Evolutionary conservation across 257 asterid genomes (phyloP).

Genomic region (Solanum habrochaites): DNA sequence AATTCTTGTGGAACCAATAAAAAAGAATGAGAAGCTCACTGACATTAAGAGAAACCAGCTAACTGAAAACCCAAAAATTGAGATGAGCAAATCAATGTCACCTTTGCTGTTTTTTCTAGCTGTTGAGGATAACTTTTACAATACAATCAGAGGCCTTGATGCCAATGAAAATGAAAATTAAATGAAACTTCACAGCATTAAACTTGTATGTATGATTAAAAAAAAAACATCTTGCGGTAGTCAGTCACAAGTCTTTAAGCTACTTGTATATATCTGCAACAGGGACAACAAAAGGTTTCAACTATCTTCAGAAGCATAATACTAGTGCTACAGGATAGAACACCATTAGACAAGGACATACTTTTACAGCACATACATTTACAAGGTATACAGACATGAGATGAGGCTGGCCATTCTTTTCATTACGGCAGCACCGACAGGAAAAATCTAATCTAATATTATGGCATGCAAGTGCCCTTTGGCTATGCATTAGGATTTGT

Average conservation of each 20-base stretch:
- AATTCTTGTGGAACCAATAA: neutral
- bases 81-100: neutral
- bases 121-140: neutral
- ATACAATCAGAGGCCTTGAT: neutral
- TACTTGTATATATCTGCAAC: slow-evolving; percentile 7
- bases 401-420: neutral
- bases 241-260: neutral
- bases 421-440: neutral
- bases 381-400: neutral
- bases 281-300: neutral
- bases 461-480: neutral
- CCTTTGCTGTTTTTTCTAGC: neutral
- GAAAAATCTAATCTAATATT: neutral
- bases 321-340: neutral
- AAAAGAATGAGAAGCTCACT: neutral
- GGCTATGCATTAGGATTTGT: slow-evolving; percentile 34
- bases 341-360: neutral
- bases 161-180: neutral
- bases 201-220: neutral
- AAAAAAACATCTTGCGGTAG: neutral
- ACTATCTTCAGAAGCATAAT: neutral
- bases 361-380: neutral
- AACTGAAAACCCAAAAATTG: neutral
- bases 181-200: neutral
- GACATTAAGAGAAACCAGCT: neutral